A percentile compares a stretch with the other conserved stretches of the same genome.
Conservation (phyloP, 805 yeast species). For the Ogataea parapolymorpha region DNA sequence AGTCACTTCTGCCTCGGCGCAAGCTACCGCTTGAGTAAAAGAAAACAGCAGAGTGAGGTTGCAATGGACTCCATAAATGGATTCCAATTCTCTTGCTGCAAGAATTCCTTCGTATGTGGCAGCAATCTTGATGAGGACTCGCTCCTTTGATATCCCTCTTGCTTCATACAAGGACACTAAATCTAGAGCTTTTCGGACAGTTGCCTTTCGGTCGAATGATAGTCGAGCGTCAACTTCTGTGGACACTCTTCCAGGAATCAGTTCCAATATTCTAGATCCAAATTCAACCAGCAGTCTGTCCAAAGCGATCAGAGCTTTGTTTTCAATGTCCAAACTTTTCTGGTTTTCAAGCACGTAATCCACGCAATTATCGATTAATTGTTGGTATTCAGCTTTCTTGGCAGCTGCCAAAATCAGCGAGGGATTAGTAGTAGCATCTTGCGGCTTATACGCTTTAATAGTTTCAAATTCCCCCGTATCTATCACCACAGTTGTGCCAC, state of each 20-base stretch:
- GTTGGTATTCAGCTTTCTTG: constrained; percentile 82
- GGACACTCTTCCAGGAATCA: constrained; percentile 98
- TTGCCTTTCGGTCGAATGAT: constrained; percentile 90
- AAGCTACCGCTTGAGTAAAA: constrained; percentile 95
- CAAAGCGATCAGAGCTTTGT: constrained; percentile 74
- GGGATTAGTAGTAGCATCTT: constrained; percentile 99
- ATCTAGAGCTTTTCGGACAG: constrained; percentile 88
- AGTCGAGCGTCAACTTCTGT: constrained; percentile 99
- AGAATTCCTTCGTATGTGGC: constrained; percentile 99
- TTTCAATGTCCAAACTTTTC: constrained; percentile 39
- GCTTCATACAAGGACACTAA: constrained; percentile 82
- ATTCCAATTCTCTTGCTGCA: constrained; percentile 94
- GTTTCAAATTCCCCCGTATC: constrained; percentile 99
- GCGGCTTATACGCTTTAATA: constrained; percentile 96
- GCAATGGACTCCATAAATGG: constrained; percentile 84
- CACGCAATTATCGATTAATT: constrained; percentile 85
- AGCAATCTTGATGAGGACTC: constrained; percentile 93
- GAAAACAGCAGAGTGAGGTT: constrained; percentile 94
- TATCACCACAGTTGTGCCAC: constrained; percentile 95
- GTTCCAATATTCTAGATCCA: constrained; percentile 85
- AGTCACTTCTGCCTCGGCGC: constrained; percentile 96
- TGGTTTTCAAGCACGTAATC: constrained; percentile 68
- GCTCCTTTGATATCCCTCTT: constrained; percentile 80
- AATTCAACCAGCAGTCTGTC: constrained; percentile 93
- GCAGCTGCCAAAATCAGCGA: constrained; percentile 95